A percentile compares a stretch with the other conserved stretches of the same genome.
These are phyloP conservation scores for Trypanosoma scelopori DNA, from an alignment of 208 protist genomes.

Conservation along the genomic window DNA sequence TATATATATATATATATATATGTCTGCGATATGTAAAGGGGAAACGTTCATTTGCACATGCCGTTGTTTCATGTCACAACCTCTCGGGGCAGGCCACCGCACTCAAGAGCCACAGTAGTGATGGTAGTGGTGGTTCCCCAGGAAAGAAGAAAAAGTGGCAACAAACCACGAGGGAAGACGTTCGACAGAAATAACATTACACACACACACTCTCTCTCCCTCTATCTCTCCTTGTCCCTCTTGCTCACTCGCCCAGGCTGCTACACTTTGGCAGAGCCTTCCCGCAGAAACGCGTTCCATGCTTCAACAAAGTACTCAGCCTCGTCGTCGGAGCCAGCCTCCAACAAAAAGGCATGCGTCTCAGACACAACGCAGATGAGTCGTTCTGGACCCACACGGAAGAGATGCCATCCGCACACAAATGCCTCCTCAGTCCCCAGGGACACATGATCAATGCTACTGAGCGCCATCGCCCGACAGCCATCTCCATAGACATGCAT, in stretches of 20 bases:
- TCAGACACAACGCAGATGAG: constrained; percentile 48
- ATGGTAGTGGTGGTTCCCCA: no score
- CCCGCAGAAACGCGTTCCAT: constrained; percentile 27
- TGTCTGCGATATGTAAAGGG: no score
- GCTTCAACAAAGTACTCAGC: constrained; percentile 37
- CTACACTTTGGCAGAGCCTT: not conserved
- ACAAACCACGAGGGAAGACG: not conserved
- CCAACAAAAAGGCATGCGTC: constrained; percentile 61
- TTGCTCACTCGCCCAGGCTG: no score
- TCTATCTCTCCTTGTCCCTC: no score
- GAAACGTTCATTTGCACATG: no score
- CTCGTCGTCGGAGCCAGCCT: constrained; percentile 35
- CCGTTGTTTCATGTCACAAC: no score
- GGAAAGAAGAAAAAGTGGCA: not conserved
- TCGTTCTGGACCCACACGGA: constrained; percentile 34
- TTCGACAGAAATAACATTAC: not conserved
- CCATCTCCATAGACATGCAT: constrained; percentile 40
- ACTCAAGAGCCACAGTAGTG: no score
- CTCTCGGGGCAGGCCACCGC: no score
- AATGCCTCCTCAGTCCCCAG: constrained; percentile 51
- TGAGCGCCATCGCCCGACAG: constrained; percentile 35
- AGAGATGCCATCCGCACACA: constrained; percentile 20
- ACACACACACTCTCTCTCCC: not conserved
- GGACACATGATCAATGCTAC: constrained; percentile 45
- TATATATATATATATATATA: no score